Evolutionary conservation across 169 alveolate genomes (phyloP), one percentile per base, ranked within the genome.

Genomic region (Amoebophrya sp.): DNA sequence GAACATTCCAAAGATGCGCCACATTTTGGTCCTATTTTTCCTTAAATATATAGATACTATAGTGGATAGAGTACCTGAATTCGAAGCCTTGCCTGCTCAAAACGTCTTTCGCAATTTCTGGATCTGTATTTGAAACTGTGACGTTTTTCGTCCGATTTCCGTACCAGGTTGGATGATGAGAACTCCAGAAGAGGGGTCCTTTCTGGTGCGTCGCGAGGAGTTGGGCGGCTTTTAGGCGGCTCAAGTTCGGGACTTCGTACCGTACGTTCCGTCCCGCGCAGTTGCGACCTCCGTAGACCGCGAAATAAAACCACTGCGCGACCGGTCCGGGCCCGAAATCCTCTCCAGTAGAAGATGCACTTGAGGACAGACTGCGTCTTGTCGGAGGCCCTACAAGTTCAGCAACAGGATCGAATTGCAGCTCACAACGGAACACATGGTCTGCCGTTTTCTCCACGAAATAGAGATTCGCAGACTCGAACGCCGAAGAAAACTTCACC

Each of bases 191-290:
- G 36, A 65, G 33, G 38, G 83, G 83, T 6, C 83, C 83, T 1
- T 36, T 29, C 26, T 65, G 83, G 83, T 65, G 83, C 83, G 83
- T 26, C 83, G 83, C 83, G 2, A 65, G 2, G 38, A 65, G 83
- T 36, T 29, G 2, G 38, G n/a, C 83, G 38, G 83, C 83, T 26
- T 65, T 65, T 36, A 36, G 33, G 3, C 83, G 83, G 33, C 2
- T 12, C 12, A 65, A 26, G 83, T 65, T 65, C 36, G 26, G 38
- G 33, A 65, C n/a, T 36, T 65, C 83, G 33, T 6, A 65, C 83
- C 83, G 83, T 10, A 65, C 83, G 38, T 29, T 65, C 36, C 83
- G 83, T 6, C 83, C 83, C 2, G 83, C 83, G 83, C 83, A 65
- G 83, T 65, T 65, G 10, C 83, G 12, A 10, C 83, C 83, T 1